Evolutionary conservation across 257 asterid genomes (phyloP).

Genomic region (Fraxinus cuspidata): DNA sequence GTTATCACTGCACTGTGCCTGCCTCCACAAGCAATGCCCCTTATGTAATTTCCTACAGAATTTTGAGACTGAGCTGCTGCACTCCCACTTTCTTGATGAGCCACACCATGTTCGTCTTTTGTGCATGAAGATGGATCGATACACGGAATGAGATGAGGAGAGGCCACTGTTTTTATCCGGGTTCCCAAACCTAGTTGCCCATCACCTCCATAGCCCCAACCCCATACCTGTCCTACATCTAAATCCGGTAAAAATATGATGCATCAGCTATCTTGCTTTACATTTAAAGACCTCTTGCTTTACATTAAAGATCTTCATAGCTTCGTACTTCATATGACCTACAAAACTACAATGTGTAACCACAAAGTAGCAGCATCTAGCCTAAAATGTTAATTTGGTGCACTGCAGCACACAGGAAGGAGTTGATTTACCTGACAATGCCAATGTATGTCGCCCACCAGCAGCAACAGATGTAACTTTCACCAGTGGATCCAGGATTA

Average conservation of each 20-base stretch:
- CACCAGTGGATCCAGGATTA: constrained; percentile 67
- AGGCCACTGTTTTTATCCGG: constrained; percentile 69
- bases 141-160: constrained; percentile 84
- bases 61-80: constrained; percentile 31
- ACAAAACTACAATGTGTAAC: constrained; percentile 54
- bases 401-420: constrained; percentile 18
- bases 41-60: constrained; percentile 51
- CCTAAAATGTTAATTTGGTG: constrained; percentile 17
- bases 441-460: constrained; percentile 81
- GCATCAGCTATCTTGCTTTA: constrained; percentile 67
- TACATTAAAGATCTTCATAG: constrained; percentile 54
- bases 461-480: constrained; percentile 75
- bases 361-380: constrained; percentile 37
- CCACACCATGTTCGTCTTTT: constrained; percentile 36
- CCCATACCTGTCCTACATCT: constrained; percentile 96
- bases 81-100: constrained; percentile 36
- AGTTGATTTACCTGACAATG: constrained; percentile 58
- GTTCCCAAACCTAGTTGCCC: constrained; percentile 88
- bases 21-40: constrained; percentile 76
- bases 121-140: constrained; percentile 45
- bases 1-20: constrained; percentile 75
- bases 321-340: constrained; percentile 63
- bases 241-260: constrained; percentile 62
- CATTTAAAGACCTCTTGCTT: constrained; percentile 53
- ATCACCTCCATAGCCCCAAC: constrained; percentile 97